Conservation (phyloP, 371 early-diverging fungal species). For the Batkoa obscura region DNA sequence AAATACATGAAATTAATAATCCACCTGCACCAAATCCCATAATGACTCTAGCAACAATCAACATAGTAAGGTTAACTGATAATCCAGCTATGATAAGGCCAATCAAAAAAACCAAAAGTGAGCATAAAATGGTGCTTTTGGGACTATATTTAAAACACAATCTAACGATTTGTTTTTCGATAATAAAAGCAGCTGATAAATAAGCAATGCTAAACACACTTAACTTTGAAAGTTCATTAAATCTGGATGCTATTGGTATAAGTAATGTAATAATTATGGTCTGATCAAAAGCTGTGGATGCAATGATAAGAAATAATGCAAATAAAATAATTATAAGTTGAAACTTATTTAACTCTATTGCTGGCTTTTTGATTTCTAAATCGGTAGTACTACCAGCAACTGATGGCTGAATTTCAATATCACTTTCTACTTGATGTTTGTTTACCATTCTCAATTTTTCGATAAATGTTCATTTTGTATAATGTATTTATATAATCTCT, state of each 20-base stretch:
- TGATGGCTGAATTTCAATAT: too few relatives aligned
- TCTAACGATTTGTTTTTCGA: slow-evolving; percentile 47
- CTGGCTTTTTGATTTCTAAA: too few relatives aligned
- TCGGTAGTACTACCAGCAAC: too few relatives aligned
- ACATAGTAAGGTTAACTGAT: slow-evolving; percentile 22
- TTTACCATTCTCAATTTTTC: too few relatives aligned
- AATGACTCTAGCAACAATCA: slow-evolving; percentile 53
- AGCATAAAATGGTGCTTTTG: slow-evolving; percentile 28
- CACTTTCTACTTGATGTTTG: too few relatives aligned
- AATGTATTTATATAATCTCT: too few relatives aligned
- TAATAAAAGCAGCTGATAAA: slow-evolving; percentile 47
- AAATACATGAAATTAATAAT: slow-evolving; percentile 36
- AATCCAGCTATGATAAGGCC: slow-evolving; percentile 36
- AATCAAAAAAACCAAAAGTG: slow-evolving; percentile 26
- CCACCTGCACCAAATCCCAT: slow-evolving; percentile 70
- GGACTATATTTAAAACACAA: slow-evolving; percentile 48
- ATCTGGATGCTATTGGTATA: slow-evolving; percentile 52
- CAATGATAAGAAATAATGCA: too few relatives aligned
- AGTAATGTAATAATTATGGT: slow-evolving; percentile 68
- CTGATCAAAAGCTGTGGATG: slow-evolving; percentile 29
- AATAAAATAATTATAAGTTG: too few relatives aligned
- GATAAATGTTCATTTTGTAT: too few relatives aligned
- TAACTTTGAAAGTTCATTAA: slow-evolving; percentile 32
- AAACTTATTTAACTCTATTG: too few relatives aligned
- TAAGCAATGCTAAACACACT: slow-evolving; percentile 59